Conservation (phyloP, 805 yeast species). For the Cyberlindnera americana region DNA sequence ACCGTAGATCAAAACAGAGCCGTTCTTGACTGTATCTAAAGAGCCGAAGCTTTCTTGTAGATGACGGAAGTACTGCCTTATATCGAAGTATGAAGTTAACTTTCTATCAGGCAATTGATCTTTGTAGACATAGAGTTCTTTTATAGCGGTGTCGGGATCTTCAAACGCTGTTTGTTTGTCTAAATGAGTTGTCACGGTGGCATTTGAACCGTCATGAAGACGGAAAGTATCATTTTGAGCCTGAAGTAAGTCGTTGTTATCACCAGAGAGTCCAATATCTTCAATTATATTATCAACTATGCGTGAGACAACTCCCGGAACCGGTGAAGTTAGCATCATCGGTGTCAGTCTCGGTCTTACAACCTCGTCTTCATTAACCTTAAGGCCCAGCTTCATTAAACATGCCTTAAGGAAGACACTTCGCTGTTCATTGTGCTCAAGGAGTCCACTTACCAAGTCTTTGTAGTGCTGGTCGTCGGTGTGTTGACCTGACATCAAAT, state of each 20-base stretch:
- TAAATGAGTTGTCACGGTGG: conserved; percentile 22
- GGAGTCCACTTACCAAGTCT: conserved; percentile 38
- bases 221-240: conserved; percentile 57
- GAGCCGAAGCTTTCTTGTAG: conserved; percentile 35
- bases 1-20: conserved; percentile 66
- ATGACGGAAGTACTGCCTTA: conserved; percentile 47
- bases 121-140: conserved; percentile 49
- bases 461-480: conserved; percentile 30
- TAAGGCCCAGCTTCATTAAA: conserved; percentile 59
- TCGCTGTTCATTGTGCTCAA: conserved; percentile 44
- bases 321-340: conserved; percentile 46
- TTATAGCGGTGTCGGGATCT: conserved; percentile 54
- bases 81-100: conserved; percentile 72
- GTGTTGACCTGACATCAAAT: conserved; percentile 39
- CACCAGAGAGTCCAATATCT: conserved; percentile 34
- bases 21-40: conserved; percentile 40
- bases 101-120: conserved; percentile 46
- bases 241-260: conserved; percentile 38
- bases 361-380: conserved; percentile 52
- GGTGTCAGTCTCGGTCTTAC: conserved; percentile 69
- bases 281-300: conserved; percentile 33
- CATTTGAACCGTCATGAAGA: conserved; percentile 39
- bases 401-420: conserved; percentile 53
- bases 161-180: conserved; percentile 35
- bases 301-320: conserved; percentile 26